Conservation (phyloP, 2,329 filamentous ascomycete species). For the Neonectria ditissima region DNA sequence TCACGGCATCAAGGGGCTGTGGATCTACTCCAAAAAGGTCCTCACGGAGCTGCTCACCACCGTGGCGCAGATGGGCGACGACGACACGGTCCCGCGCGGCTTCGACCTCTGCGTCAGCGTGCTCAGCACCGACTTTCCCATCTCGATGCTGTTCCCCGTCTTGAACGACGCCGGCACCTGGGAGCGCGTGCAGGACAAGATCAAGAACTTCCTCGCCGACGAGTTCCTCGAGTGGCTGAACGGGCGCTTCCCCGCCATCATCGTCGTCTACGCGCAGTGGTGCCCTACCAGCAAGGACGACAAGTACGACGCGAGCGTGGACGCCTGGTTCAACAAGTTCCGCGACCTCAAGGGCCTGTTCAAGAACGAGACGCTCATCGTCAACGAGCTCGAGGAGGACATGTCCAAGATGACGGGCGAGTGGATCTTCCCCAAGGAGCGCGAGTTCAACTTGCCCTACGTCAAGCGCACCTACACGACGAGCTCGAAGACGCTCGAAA, state of each 20-base stretch:
- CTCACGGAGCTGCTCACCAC: slow-evolving; percentile 54
- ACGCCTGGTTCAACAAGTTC: slow-evolving; percentile 56
- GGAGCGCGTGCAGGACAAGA: slow-evolving; percentile 47
- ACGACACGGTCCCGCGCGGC: slow-evolving; percentile 56
- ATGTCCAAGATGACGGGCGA: slow-evolving; percentile 59
- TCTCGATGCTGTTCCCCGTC: slow-evolving; percentile 52
- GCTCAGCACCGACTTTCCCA: slow-evolving; percentile 54
- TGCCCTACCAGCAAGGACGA: slow-evolving; percentile 54
- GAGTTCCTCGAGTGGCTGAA: slow-evolving; percentile 52
- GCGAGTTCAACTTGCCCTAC: slow-evolving; percentile 62
- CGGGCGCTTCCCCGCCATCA: slow-evolving; percentile 53
- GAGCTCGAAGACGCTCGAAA: slow-evolving; percentile 53
- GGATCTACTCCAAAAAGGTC: slow-evolving; percentile 53
- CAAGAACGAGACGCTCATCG: slow-evolving; percentile 37
- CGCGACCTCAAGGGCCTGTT: slow-evolving; percentile 49
- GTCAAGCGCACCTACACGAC: slow-evolving; percentile 60
- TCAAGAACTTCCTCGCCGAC: slow-evolving; percentile 51
- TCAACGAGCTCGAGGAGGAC: slow-evolving; percentile 51
- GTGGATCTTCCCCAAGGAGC: slow-evolving; percentile 60
- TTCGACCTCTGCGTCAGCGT: slow-evolving; percentile 62
- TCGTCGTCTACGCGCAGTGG: slow-evolving; percentile 63
- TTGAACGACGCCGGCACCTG: slow-evolving; percentile 44
- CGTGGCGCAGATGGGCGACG: slow-evolving; percentile 58
- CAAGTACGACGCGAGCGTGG: slow-evolving; percentile 47
- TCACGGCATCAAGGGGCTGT: slow-evolving; percentile 53